Conservation (phyloP, 1,284 basidiomycete genomes). For the Trichosporon sp. region DNA sequence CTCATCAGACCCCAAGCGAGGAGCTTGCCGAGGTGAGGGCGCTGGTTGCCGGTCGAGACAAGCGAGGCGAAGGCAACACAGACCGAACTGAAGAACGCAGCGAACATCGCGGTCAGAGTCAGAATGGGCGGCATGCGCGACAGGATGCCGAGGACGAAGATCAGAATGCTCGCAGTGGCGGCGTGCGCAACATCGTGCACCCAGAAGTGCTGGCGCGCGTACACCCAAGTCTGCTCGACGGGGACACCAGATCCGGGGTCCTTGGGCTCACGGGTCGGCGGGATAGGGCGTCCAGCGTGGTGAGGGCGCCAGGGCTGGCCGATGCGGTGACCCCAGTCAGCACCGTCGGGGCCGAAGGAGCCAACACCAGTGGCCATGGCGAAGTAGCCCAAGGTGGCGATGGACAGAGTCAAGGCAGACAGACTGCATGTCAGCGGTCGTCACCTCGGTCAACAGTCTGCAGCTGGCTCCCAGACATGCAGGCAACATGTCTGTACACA, state of each 20-base stretch:
- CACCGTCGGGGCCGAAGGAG: background rate
- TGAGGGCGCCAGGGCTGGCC: background rate
- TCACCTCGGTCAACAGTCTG: too few species aligned
- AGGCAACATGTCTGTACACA: too few species aligned
- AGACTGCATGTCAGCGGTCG: slow-evolving; percentile 18
- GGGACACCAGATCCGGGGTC: background rate
- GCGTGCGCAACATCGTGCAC: slow-evolving; percentile 24
- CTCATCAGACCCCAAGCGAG: slow-evolving; percentile 29
- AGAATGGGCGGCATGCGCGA: slow-evolving; percentile 31
- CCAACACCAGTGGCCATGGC: slow-evolving; percentile 38
- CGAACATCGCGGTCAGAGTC: slow-evolving; percentile 26
- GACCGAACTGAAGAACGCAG: slow-evolving; percentile 29
- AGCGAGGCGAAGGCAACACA: background rate
- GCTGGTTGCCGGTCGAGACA: background rate
- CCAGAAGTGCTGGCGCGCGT: slow-evolving; percentile 32
- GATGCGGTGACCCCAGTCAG: background rate
- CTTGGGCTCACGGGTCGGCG: background rate
- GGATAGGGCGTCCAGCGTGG: background rate
- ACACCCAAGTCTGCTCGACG: slow-evolving; percentile 7
- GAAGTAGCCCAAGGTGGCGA: slow-evolving; percentile 40
- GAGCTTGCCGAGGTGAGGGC: slow-evolving; percentile 1
- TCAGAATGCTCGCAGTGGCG: slow-evolving; percentile 36
- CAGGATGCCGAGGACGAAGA: slow-evolving; percentile 33
- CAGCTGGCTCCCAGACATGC: too few species aligned
- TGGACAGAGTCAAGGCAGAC: slow-evolving; percentile 33